These are phyloP conservation scores for Balansia obtecta DNA, from an alignment of 2,329 filamentous ascomycete species.

Conservation along the genomic window DNA sequence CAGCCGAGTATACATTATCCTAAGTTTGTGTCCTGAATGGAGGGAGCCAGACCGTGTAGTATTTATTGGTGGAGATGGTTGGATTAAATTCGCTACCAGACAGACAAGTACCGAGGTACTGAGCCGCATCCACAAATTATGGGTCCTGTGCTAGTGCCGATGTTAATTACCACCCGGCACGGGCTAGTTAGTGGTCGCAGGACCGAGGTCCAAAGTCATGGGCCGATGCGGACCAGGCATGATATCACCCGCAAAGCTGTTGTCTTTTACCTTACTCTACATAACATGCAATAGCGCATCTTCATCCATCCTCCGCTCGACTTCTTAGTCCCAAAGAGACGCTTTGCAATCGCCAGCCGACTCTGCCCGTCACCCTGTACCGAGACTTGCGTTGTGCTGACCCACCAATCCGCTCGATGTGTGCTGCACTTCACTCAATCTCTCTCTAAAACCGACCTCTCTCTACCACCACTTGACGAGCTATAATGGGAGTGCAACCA, in stretches of 20 bases:
- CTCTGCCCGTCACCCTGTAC: not conserved
- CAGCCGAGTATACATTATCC: too few relatives aligned
- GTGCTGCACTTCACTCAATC: too few relatives aligned
- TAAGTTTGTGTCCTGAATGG: too few relatives aligned
- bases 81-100: too few relatives aligned
- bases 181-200: not conserved
- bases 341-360: not conserved
- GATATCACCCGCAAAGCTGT: not conserved
- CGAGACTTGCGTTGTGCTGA: not conserved
- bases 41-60: too few relatives aligned
- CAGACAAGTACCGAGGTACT: not conserved
- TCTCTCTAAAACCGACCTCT: not conserved
- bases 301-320: not conserved
- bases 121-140: not conserved
- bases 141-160: not conserved
- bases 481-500: constrained; percentile 39
- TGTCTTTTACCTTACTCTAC: not conserved
- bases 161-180: not conserved
- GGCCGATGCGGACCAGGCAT: not conserved
- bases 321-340: not conserved
- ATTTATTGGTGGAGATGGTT: too few relatives aligned
- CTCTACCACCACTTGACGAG: not conserved
- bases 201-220: constrained; percentile 6
- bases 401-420: not conserved
- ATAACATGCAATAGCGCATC: not conserved